These are phyloP conservation scores for Rhododendron ovatum DNA, from an alignment of 148 eudicot species.

Conservation along the genomic window DNA sequence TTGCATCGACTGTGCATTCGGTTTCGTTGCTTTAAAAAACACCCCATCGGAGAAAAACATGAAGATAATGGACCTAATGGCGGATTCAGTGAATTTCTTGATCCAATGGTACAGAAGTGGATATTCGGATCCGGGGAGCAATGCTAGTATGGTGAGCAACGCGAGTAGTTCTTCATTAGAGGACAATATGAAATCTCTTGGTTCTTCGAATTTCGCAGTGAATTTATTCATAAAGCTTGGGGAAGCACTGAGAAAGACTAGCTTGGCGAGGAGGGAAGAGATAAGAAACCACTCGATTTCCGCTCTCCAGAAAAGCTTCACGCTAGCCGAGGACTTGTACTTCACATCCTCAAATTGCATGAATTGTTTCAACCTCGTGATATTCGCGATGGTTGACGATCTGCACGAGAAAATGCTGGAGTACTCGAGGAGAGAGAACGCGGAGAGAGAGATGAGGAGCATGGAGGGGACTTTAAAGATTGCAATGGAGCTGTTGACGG, in stretches of 20 bases:
- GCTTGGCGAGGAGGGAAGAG: slow-evolving; percentile 86
- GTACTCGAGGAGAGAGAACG: slow-evolving; percentile 74
- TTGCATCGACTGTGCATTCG: slow-evolving; percentile 80
- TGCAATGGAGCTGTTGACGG: slow-evolving; percentile 75
- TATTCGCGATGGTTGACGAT: slow-evolving; percentile 92
- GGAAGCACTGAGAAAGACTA: slow-evolving; percentile 67
- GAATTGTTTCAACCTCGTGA: slow-evolving; percentile 55
- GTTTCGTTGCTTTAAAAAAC: slow-evolving; percentile 66
- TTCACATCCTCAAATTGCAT: slow-evolving; percentile 50
- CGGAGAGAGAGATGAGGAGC: slow-evolving; percentile 85
- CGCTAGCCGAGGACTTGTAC: slow-evolving; percentile 54
- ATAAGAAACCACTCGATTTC: slow-evolving; percentile 72
- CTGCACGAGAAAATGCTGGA: slow-evolving; percentile 88
- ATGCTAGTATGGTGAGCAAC: slow-evolving; percentile 36
- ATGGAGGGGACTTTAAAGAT: slow-evolving; percentile 79
- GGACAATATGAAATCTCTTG: slow-evolving; percentile 24
- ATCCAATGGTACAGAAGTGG: slow-evolving; percentile 60
- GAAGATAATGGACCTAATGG: slow-evolving; percentile 66
- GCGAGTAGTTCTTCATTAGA: slow-evolving; percentile 45
- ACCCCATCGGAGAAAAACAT: slow-evolving; percentile 69
- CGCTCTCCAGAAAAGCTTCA: slow-evolving; percentile 60
- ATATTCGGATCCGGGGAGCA: slow-evolving; percentile 63
- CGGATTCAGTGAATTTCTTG: slow-evolving; percentile 58
- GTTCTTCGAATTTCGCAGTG: slow-evolving; percentile 27
- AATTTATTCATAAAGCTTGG: slow-evolving; percentile 69